Conservation (phyloP, 2,329 filamentous ascomycete species). For the Colletotrichum lindemuthianum region DNA sequence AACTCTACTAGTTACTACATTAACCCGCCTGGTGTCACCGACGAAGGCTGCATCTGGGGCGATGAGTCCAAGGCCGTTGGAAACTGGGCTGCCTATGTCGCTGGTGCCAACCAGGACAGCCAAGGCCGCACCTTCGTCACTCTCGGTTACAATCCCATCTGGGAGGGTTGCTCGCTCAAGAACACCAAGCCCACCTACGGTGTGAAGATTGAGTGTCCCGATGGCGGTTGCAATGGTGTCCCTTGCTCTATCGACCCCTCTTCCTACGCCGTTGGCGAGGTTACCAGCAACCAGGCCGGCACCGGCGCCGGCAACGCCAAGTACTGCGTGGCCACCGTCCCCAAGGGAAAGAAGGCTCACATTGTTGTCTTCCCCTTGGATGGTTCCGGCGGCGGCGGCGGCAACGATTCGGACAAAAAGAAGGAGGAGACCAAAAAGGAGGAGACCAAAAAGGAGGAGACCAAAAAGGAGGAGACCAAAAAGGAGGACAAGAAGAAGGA, state of each 20-base stretch:
- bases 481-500: conserved; percentile 5
- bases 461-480: conserved; percentile 4
- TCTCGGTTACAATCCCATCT: conserved; percentile 82
- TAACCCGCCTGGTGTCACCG: conserved; percentile 75
- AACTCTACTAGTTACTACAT: conserved; percentile 71
- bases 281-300: conserved; percentile 64
- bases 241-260: conserved; percentile 77
- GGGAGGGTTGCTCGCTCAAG: conserved; percentile 64
- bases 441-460: conserved; percentile 30
- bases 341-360: conserved; percentile 71
- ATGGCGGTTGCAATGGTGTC: conserved; percentile 74
- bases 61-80: conserved; percentile 69
- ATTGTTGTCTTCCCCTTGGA: conserved; percentile 69
- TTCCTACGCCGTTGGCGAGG: conserved; percentile 63
- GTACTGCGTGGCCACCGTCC: conserved; percentile 82
- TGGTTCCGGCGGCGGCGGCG: conserved; percentile 49
- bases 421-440: conserved; percentile 32
- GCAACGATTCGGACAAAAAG: conserved; percentile 36
- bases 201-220: conserved; percentile 75
- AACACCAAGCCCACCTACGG: conserved; percentile 71
- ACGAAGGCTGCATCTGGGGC: conserved; percentile 78
- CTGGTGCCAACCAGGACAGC: conserved; percentile 75
- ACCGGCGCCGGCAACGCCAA: conserved; percentile 73
- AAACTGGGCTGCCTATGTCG: conserved; percentile 83
- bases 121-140: conserved; percentile 77